phyloP scores from a whole-genome alignment of 2,329 filamentous ascomycete species.

The Aspergillus intermedius region DNA sequence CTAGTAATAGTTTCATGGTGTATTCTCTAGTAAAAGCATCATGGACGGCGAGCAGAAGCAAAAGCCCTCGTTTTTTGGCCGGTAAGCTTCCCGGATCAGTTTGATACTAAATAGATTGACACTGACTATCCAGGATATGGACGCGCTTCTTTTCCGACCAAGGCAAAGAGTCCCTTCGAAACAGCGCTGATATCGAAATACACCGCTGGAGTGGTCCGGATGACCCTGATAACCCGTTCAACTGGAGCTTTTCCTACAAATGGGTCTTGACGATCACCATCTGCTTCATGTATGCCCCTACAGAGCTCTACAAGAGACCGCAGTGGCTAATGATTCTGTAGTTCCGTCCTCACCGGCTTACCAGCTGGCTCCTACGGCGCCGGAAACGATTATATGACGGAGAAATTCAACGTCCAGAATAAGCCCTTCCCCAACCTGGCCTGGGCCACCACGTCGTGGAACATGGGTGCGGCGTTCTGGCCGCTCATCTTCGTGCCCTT shows the following conservation, averaged over 20 bases:
- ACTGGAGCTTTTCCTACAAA: slow-evolving; percentile 37
- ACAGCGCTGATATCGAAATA: slow-evolving; percentile 19
- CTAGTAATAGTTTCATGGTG: not conserved
- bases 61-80: not conserved
- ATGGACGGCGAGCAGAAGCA: not conserved
- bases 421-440: slow-evolving; percentile 26
- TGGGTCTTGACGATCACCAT: slow-evolving; percentile 38
- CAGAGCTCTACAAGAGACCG: not conserved
- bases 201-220: slow-evolving; percentile 24
- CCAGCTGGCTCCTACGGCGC: slow-evolving; percentile 38
- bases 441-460: slow-evolving; percentile 32
- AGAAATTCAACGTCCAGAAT: slow-evolving; percentile 28
- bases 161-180: slow-evolving; percentile 5
- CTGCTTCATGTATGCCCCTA: slow-evolving; percentile 32
- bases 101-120: not conserved
- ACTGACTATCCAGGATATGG: not conserved
- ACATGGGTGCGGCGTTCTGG: slow-evolving; percentile 35
- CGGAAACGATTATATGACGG: slow-evolving; percentile 24
- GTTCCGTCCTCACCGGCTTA: slow-evolving; percentile 37
- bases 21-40: not conserved
- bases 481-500: slow-evolving; percentile 31
- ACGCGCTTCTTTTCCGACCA: not conserved
- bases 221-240: slow-evolving; percentile 33
- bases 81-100: not conserved
- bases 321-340: slow-evolving; percentile 2